Evolutionary conservation across 1,284 basidiomycete species (phyloP).

Genomic region (Phlebopus sp.): DNA sequence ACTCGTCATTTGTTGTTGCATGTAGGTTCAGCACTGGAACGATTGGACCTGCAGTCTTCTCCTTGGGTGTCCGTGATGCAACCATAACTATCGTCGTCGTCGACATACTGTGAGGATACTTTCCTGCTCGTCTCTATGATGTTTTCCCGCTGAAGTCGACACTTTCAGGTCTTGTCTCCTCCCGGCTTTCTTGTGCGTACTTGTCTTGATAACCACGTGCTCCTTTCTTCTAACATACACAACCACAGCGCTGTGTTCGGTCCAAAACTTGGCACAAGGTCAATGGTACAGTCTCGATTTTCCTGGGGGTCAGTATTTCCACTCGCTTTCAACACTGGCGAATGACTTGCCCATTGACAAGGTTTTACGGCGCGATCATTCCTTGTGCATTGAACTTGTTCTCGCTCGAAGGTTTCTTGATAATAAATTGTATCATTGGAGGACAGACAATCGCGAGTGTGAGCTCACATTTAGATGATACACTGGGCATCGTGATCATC

Average conservation of each 20-base stretch:
- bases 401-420: constrained; percentile 64
- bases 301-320: constrained; percentile 42
- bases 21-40: constrained; percentile 54
- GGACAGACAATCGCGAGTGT: constrained; percentile 70
- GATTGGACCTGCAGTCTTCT: constrained; percentile 58
- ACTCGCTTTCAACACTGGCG: background rate
- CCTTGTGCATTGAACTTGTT: constrained; percentile 63
- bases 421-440: constrained; percentile 73
- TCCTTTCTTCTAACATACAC: constrained; percentile 10
- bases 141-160: constrained; percentile 3
- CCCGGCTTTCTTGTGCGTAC: constrained; percentile 55
- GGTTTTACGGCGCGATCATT: constrained; percentile 61
- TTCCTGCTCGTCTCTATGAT: background rate
- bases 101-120: constrained; percentile 48
- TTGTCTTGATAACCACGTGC: background rate
- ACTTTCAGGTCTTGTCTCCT: constrained; percentile 28
- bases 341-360: constrained; percentile 25
- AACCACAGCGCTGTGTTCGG: constrained; percentile 51
- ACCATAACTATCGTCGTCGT: constrained; percentile 50
- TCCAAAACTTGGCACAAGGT: constrained; percentile 56
- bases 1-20: background rate
- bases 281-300: constrained; percentile 62
- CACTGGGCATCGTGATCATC: constrained; percentile 78
- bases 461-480: constrained; percentile 46
- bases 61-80: constrained; percentile 52